A percentile compares a stretch with the other conserved stretches of the same genome.
Evolutionary conservation across 495 filamentous ascomycete species (phyloP).

Genomic region (Thozetella sp.): DNA sequence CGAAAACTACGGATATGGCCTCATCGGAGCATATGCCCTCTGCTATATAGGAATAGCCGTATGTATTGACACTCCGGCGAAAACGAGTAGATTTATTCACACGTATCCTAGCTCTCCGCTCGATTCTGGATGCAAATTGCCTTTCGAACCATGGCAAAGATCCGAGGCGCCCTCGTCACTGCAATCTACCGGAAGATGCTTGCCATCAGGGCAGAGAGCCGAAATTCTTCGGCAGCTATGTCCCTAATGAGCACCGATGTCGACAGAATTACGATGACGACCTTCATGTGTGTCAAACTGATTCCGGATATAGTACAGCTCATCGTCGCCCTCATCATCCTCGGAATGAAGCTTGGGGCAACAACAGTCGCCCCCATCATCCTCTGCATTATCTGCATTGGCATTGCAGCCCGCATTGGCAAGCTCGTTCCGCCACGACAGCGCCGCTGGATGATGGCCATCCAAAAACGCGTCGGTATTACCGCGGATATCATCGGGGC

Average conservation of each 20-base stretch:
- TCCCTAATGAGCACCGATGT: slow-evolving; percentile 16
- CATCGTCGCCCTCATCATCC: slow-evolving; percentile 8
- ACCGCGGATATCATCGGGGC: slow-evolving; percentile 9
- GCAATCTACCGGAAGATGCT: slow-evolving; percentile 15
- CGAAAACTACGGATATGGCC: slow-evolving; percentile 49
- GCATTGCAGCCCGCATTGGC: slow-evolving; percentile 4
- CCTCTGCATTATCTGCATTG: slow-evolving; percentile 7
- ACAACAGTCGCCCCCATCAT: slow-evolving; percentile 7
- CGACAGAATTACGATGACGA: slow-evolving; percentile 12
- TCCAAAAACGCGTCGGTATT: slow-evolving; percentile 14
- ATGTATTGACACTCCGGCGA: not conserved
- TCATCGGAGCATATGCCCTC: slow-evolving; percentile 56
- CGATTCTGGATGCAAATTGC: slow-evolving; percentile 11
- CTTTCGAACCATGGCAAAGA: slow-evolving; percentile 13
- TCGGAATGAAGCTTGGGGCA: slow-evolving; percentile 10
- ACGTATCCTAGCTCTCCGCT: slow-evolving; percentile 3
- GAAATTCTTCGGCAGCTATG: slow-evolving; percentile 9
- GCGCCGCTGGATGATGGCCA: slow-evolving; percentile 12
- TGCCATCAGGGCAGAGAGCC: slow-evolving; percentile 5
- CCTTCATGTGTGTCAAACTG: slow-evolving; percentile 6
- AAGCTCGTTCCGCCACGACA: slow-evolving; percentile 11
- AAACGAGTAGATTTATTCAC: not conserved
- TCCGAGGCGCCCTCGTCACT: slow-evolving; percentile 8
- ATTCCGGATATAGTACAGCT: slow-evolving; percentile 8
- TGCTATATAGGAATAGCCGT: slow-evolving; percentile 57